Conservation (phyloP, 306 rosid species). For the Cucurbita ficifolia region DNA sequence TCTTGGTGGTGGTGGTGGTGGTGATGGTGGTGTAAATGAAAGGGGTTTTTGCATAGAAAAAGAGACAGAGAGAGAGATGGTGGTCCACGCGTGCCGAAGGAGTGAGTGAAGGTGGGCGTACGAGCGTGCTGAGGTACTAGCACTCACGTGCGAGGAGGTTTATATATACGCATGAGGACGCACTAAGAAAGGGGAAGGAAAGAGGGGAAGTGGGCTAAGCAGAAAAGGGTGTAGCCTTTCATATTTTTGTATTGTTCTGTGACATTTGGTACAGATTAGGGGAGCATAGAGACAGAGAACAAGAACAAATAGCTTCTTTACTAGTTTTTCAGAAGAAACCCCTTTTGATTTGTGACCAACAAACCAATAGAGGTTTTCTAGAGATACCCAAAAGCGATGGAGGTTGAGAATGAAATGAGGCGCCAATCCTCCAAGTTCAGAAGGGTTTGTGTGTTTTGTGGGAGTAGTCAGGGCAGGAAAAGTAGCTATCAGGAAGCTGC, state of each 20-base stretch:
- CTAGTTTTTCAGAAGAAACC: background rate
- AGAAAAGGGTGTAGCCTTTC: conserved; percentile 12
- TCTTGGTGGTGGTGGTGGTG: background rate
- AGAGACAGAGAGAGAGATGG: background rate
- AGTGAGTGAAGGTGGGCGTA: conserved; percentile 6
- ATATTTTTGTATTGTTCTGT: conserved; percentile 12
- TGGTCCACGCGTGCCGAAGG: conserved; percentile 3
- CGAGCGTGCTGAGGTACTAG: conserved; percentile 19
- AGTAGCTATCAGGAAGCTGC: conserved; percentile 89
- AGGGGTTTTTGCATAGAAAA: background rate
- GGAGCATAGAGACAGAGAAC: conserved; percentile 19
- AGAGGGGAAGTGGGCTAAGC: conserved; percentile 12
- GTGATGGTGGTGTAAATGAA: background rate
- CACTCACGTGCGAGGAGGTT: conserved; percentile 45
- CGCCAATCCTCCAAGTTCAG: conserved; percentile 47
- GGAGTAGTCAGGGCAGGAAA: conserved; percentile 96
- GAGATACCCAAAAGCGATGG: conserved; percentile 43
- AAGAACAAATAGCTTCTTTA: conserved; percentile 12
- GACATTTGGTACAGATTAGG: conserved; percentile 15
- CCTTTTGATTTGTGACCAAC: conserved; percentile 10
- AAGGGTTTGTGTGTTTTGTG: conserved; percentile 96
- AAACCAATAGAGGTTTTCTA: background rate
- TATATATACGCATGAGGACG: conserved; percentile 32
- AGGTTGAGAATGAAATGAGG: conserved; percentile 43
- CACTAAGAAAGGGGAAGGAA: conserved; percentile 2